These are phyloP conservation scores for Metarhizium anisopliae DNA, from an alignment of 2,329 filamentous ascomycete genomes.

Conservation along the genomic window DNA sequence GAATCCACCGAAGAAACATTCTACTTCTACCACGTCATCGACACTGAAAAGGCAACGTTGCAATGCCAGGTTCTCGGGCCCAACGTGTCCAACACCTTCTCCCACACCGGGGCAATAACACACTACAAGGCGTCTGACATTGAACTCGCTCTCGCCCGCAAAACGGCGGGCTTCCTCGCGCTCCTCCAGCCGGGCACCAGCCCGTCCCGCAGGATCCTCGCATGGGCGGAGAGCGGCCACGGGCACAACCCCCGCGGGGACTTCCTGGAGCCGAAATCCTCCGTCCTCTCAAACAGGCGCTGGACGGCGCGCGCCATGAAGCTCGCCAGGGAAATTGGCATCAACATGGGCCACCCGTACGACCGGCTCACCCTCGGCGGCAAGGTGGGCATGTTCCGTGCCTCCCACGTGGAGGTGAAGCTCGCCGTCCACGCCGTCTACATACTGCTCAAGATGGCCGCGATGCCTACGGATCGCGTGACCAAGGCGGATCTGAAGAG, in stretches of 20 bases:
- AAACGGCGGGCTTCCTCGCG: conserved; percentile 24
- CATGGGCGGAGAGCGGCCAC: conserved; percentile 26
- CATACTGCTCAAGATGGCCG: conserved; percentile 17
- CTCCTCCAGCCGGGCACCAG: conserved; percentile 8
- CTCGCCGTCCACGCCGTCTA: conserved; percentile 24
- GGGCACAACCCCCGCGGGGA: conserved; percentile 20
- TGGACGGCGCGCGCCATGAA: conserved; percentile 23
- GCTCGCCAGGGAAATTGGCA: conserved; percentile 18
- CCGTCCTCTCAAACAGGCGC: conserved; percentile 18
- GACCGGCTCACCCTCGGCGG: conserved; percentile 12
- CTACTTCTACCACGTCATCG: conserved; percentile 24
- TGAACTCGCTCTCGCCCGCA: conserved; percentile 12
- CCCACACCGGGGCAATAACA: conserved; percentile 15
- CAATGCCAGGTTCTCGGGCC: conserved; percentile 22
- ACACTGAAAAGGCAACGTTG: conserved; percentile 15
- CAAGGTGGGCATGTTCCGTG: conserved; percentile 18
- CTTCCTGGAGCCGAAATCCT: conserved; percentile 14
- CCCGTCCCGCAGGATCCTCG: conserved; percentile 17
- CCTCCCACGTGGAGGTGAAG: conserved; percentile 31
- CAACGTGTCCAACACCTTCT: conserved; percentile 20
- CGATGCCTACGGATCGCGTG: conserved; percentile 15
- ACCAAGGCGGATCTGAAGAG: conserved; percentile 11
- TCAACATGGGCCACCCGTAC: conserved; percentile 20
- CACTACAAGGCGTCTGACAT: conserved; percentile 3
- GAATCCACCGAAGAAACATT: conserved; percentile 9